Conservation (phyloP, 768 basidiomycete genomes). For the Kwoniella europaea region DNA sequence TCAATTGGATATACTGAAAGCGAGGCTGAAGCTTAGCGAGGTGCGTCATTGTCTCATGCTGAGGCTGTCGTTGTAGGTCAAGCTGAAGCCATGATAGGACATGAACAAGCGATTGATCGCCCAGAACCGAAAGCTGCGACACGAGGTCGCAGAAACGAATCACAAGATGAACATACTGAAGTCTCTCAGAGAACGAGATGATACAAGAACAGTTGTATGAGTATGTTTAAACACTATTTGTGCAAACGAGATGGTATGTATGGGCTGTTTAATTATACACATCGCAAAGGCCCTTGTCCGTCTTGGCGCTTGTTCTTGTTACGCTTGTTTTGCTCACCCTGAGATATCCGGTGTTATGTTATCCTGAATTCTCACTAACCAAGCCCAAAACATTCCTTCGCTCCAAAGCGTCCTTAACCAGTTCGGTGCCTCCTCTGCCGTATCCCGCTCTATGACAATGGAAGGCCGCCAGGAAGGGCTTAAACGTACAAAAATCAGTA, state of each 20-base stretch:
- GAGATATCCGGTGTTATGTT: not conserved
- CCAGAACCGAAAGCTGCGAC: not conserved
- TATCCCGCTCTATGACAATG: not conserved
- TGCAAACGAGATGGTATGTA: not conserved
- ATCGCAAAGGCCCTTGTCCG: not conserved
- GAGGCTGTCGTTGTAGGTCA: not conserved
- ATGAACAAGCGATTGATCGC: not conserved
- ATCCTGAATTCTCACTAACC: not conserved
- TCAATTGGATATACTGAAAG: not conserved
- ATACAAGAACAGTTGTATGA: not conserved
- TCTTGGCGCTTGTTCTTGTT: not conserved
- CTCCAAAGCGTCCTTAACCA: not conserved
- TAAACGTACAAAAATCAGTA: not conserved
- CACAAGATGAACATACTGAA: conserved; percentile 6
- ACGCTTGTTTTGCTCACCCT: not conserved
- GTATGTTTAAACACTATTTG: not conserved
- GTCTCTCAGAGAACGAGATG: not conserved
- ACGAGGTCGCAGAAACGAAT: not conserved
- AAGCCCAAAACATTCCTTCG: not conserved
- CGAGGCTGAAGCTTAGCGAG: not conserved
- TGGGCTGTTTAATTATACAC: not conserved
- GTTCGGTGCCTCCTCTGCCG: not conserved
- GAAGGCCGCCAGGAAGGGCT: not conserved
- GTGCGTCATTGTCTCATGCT: not conserved
- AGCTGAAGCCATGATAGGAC: not conserved